Base-by-base conservation (phyloP, 2,329 filamentous ascomycete species). In the Arachnomyces sp. region DNA sequence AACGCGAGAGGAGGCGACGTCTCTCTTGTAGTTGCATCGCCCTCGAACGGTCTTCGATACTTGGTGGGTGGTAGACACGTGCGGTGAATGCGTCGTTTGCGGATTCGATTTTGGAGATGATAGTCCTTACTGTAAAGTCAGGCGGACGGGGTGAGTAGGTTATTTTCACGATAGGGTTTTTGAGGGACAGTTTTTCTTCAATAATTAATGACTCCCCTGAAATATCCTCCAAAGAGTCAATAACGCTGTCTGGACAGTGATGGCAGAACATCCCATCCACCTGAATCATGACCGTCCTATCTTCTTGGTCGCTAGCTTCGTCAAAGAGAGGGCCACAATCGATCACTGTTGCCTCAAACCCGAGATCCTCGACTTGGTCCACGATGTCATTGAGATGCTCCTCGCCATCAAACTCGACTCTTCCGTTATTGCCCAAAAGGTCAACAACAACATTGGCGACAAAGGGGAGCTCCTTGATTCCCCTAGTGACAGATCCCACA, bases 11-110 rank as follows among this genome's bases (percentile, higher is more conserved):
- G 11, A 93, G 74, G 25, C 80, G 73, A 16, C 68, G 73, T 52
- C 82, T 77, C 52, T 94, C 85, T 43, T 74, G 75, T 14, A 71
- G 70, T 45, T 84, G 81, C 56, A 94, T 85, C 30, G 71, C 67
- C 47, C 76, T 77, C 2, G 87, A 85, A 7, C 84, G 77, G 53
- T 94, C 85, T 60, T 94, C 89, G 3, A 94, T 73, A 0, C 82
- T 88, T 0, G 84, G 84, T 0, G 85, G 81, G 47, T 90, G 85
- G 55, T 87, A 81, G 9, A 95, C 75, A 2, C 74, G 78, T 1
- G 81, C 76, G 17, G 66, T 67, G 45, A 94, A 82, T 0, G 70
- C 74, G 1, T 73, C 65, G 51, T 94, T 82, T 4, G 76, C 71
- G 4, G 72, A 71, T 40, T 77, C 70, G 37, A 95, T 83, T 2